Conservation (phyloP, 1,284 basidiomycete species). For the Chiua sp. region DNA sequence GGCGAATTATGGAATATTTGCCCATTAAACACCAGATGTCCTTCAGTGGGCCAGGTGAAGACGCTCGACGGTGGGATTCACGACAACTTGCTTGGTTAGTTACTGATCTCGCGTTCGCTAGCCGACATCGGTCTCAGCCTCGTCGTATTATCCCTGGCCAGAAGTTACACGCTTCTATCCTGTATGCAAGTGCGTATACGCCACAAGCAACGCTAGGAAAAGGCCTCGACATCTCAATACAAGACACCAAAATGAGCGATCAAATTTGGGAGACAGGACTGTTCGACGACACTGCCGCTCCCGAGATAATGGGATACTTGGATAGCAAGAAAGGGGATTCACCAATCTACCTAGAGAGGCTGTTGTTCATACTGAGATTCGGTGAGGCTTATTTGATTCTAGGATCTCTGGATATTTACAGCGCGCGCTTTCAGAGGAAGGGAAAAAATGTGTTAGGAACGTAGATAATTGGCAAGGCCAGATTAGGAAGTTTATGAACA, state of each 20-base stretch:
- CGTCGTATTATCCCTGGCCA: conserved; percentile 36
- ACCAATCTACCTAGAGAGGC: conserved; percentile 29
- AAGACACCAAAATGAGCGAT: conserved; percentile 4
- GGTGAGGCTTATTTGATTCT: conserved; percentile 10
- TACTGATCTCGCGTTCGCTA: conserved; percentile 10
- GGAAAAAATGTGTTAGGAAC: conserved; percentile 23
- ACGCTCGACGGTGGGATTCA: conserved; percentile 19
- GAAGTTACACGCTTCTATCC: conserved; percentile 33
- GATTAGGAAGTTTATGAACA: conserved; percentile 7
- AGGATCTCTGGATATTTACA: background rate
- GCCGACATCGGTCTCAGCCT: conserved; percentile 22
- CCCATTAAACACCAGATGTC: conserved; percentile 35
- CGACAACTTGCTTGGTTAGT: background rate
- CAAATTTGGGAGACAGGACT: conserved; percentile 30
- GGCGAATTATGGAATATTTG: conserved; percentile 30
- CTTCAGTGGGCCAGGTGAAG: conserved; percentile 11
- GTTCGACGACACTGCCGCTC: conserved; percentile 29
- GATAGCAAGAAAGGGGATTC: conserved; percentile 12
- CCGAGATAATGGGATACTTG: conserved; percentile 18
- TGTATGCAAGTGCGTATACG: conserved; percentile 29
- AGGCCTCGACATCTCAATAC: conserved; percentile 31
- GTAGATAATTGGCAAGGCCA: conserved; percentile 16
- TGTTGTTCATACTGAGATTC: conserved; percentile 32
- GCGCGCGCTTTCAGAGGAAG: conserved; percentile 22
- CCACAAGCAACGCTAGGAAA: conserved; percentile 32